A percentile compares a stretch with the other conserved stretches of the same genome.
phyloP scores from a whole-genome alignment of 2,329 filamentous ascomycete genomes.

The Boeremia exigua region DNA sequence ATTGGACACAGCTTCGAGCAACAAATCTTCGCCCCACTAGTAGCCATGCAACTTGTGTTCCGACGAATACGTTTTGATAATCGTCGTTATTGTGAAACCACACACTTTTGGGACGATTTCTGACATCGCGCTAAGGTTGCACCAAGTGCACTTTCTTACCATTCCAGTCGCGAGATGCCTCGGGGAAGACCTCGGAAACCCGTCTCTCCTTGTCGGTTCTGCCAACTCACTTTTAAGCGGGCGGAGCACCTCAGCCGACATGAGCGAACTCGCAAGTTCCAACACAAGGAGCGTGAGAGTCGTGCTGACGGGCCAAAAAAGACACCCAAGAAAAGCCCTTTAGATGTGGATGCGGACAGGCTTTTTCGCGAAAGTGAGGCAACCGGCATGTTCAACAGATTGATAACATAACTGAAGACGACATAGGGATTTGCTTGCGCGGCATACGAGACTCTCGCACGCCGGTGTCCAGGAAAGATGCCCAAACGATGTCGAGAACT shows the following conservation, averaged over 20 bases:
- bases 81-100: too few species aligned
- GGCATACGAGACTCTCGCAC: not conserved
- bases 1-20: too few species aligned
- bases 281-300: not conserved
- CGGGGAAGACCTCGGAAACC: slow-evolving; percentile 1
- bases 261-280: not conserved
- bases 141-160: too few species aligned
- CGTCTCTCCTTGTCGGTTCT: not conserved
- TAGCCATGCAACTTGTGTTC: too few species aligned
- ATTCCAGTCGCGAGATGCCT: not conserved
- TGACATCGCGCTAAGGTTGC: too few species aligned
- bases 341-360: not conserved
- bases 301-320: not conserved
- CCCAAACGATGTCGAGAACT: not conserved
- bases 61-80: too few species aligned
- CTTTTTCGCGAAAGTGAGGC: not conserved
- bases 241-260: not conserved
- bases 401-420: not conserved
- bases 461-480: not conserved
- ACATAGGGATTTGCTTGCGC: not conserved
- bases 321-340: not conserved
- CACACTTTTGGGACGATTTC: too few species aligned
- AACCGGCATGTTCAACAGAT: not conserved
- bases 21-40: too few species aligned
- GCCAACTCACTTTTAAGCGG: not conserved